Evolutionary conservation across 768 basidiomycete genomes (phyloP), one percentile per base, ranked within the genome.

Genomic region (Strobilomyces confusus): DNA sequence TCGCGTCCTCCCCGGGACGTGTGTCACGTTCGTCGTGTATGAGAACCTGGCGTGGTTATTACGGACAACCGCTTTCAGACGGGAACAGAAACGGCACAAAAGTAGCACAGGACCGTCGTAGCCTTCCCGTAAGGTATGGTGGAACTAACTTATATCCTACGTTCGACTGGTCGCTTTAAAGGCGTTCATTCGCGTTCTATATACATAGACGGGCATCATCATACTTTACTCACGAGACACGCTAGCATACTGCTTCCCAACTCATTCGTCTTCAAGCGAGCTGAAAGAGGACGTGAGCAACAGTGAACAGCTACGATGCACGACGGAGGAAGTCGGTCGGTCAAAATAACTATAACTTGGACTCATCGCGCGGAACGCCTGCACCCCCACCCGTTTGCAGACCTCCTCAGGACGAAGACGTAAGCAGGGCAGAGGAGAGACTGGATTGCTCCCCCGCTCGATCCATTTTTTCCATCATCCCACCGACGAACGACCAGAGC

Each of bases 1-100:
- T 13, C 83, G 97, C 14, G 95, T 99, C 45, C 78, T 98, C 15
- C 97, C 97, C 0, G 97, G 95, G 26, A 98, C 95, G 4, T 98
- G 95, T 67, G 89, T 98, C 43, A 98, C 95, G 5, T 97, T 98
- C 60, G 95, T 98, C 36, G 94, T 98, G 19, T 99, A 98, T 67
- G 97, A 93, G 67, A 93, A 93, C 59, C 67, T 93, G 51, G 90
- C 91, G 0, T 93, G 90, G 90, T 63, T 92, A 25, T 68, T 93
- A 40, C 76, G 86, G 57, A 82, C 80, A 6, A 78, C 79, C 3
- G 89, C 89, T 44, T 73, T 75, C n/a, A 77, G 71, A 54, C 75
- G 79, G 29, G 80, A 79, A 52, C 68, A 62, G 5, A 48, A 20
- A 19, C 49, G 22, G 17, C 54, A 51, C 9, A 14, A 1, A 12